phyloP scores from a whole-genome alignment of 2,329 filamentous ascomycete genomes.

The Mycogone perniciosa region DNA sequence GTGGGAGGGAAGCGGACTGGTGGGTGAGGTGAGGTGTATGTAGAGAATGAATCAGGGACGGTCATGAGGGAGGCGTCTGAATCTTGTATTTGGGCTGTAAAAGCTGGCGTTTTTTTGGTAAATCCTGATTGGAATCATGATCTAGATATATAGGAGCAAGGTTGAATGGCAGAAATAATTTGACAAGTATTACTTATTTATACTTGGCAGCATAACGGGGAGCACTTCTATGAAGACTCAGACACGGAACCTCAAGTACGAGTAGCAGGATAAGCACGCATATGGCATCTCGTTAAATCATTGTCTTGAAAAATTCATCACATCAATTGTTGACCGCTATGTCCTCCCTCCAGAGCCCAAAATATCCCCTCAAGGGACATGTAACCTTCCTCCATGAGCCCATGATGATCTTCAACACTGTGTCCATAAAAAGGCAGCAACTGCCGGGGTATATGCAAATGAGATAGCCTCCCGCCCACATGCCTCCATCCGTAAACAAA shows the following conservation, averaged over 20 bases:
- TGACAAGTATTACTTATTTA: no score
- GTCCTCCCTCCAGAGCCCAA: no score
- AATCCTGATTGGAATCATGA: conserved; percentile 9
- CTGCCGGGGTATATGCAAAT: conserved; percentile 13
- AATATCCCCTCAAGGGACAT: background rate
- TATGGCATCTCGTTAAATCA: no score
- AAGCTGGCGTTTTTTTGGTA: conserved; percentile 9
- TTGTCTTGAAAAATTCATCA: no score
- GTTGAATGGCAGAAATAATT: background rate
- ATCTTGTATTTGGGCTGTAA: conserved; percentile 11
- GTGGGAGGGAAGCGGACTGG: background rate
- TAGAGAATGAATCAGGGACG: background rate
- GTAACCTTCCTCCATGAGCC: background rate
- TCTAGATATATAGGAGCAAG: background rate
- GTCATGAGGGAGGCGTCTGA: background rate
- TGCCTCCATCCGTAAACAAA: background rate
- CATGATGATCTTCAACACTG: background rate
- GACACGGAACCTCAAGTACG: no score
- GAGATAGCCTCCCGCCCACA: background rate
- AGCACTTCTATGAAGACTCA: no score
- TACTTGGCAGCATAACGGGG: no score
- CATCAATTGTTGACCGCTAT: no score
- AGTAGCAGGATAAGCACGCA: no score
- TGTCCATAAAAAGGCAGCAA: conserved; percentile 1
- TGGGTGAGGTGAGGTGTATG: background rate